Base-by-base conservation (phyloP, 1,284 basidiomycete species). In the Ustilago crameri region DNA sequence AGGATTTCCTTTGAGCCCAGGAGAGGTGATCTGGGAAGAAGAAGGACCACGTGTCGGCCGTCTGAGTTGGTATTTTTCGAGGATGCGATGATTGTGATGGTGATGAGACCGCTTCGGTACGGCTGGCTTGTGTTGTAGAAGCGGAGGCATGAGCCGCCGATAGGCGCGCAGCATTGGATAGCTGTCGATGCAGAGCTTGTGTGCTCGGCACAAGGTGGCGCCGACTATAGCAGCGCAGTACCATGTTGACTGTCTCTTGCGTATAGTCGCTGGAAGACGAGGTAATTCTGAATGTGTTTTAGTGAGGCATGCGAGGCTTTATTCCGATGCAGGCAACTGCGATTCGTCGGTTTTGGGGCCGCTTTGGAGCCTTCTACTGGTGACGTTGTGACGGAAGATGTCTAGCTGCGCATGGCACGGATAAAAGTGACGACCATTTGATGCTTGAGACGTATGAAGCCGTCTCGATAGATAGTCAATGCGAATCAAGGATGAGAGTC, bases 221-320 rank as follows among this genome's bases (percentile, higher is more conserved):
- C 44, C 60, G 56, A 37, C 59, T 63, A 40, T 73, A 73, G 50
- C 70, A 68, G 17, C 70, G 59, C 47, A 70, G 32, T 7, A 65
- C 67, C 67, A 70, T 70, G 32, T 20, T 51, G 66, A 27, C 14
- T 14, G 20, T 3, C 22, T n/a, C 5, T 42, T 26, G 12, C 32
- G 22, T n/a, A n/a, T 18, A 17, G 15, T n/a, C 20, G 45, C 12
- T 40, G 10, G 22, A 32, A 17, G 20, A 37, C 30, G 14, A 30
- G 1, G n/a, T 40, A 27, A 23, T 23, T 30, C 30, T 12, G 30
- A 30, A 12, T 42, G 41, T 23, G 20, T 15, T 23, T 34, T 40
- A 43, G 27, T 14, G 9, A 40, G 18, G 5, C 24, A 34, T 40
- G 34, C 51, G 51, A 22, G 30, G 40, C 40, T 42, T 26, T 17